Percentiles rank a stretch among this genome's conserved stretches.
Evolutionary conservation across 1,284 basidiomycete genomes (phyloP).

Genomic region (Ganoderma sinense): DNA sequence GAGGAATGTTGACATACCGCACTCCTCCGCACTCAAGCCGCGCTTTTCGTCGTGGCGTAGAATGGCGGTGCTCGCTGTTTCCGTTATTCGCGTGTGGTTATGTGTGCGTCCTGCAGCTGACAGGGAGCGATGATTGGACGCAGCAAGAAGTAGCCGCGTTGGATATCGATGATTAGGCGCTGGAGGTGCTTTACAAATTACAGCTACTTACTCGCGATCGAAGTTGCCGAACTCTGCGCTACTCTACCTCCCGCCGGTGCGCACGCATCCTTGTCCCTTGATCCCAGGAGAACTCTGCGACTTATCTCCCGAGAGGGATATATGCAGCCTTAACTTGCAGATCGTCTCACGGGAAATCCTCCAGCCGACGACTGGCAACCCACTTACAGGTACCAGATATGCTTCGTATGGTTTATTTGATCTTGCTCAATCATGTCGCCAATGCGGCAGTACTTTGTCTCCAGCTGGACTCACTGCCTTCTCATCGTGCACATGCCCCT

Average conservation of each 20-base stretch:
- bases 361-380: not conserved
- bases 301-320: not conserved
- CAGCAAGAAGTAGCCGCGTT: no score
- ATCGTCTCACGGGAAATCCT: slow-evolving; percentile 2
- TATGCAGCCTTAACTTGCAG: not conserved
- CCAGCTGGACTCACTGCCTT: not conserved
- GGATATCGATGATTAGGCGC: not conserved
- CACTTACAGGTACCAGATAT: not conserved
- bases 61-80: not conserved
- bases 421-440: not conserved
- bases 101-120: not conserved
- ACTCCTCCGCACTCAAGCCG: not conserved
- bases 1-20: not conserved
- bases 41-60: not conserved
- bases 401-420: not conserved
- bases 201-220: no score
- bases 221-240: no score
- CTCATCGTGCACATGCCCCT: not conserved
- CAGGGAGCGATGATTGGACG: no score
- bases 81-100: not conserved
- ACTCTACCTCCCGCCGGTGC: no score
- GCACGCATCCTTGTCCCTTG: not conserved
- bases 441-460: not conserved
- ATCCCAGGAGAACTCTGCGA: not conserved
- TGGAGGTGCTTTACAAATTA: no score